Base-by-base conservation (phyloP, 164 flowering plant species). In the Magnolia sinica region DNA sequence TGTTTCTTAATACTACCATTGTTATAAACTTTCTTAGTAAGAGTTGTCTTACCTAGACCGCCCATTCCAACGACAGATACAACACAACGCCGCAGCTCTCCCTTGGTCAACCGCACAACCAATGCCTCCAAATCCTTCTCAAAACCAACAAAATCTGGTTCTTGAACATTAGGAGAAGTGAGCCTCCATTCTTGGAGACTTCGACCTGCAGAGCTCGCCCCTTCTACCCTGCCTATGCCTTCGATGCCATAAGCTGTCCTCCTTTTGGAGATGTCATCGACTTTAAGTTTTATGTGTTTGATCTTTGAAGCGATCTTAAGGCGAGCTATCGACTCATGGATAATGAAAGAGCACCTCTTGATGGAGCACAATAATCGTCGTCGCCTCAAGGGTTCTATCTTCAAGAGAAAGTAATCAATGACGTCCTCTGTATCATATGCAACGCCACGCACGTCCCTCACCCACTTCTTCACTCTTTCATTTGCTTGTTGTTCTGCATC, bases 231-330 rank as follows among this genome's bases (percentile, higher is more conserved):
- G 82, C 13, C 37, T 19, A 16, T 16, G 8, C 2, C 6, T 61
- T 19, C 37, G 45, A 74, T 6, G 7, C 27, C 51, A 11, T 29
- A 74, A 8, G 5, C 66, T 1, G 58, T 8, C 22, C 31, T 49
- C 11, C 61, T 66, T 7, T 1, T 22, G 1, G 37, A 49, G 19
- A 82, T 83, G 18, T 6, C 1, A 7, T 76, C 58, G 49, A 87
- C 75, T 52, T 68, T 83, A 18, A 75, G 78, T 52, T 79, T 85
- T 72, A 88, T 87, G 13, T 80, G 78, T 70, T 24, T 50, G 11
- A 88, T 86, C 20, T 83, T 76, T 76, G 77, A 83, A 45, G 83
- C 84, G 3, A 75, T 76, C 55, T 70, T 70, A 71, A 82, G 77
- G 11, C 64, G 81, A 50, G 72, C 72, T 1, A 66, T 69, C 22